These are phyloP conservation scores for Pestalotiopsis sp. DNA, from an alignment of 2,329 filamentous ascomycete genomes.

Conservation along the genomic window DNA sequence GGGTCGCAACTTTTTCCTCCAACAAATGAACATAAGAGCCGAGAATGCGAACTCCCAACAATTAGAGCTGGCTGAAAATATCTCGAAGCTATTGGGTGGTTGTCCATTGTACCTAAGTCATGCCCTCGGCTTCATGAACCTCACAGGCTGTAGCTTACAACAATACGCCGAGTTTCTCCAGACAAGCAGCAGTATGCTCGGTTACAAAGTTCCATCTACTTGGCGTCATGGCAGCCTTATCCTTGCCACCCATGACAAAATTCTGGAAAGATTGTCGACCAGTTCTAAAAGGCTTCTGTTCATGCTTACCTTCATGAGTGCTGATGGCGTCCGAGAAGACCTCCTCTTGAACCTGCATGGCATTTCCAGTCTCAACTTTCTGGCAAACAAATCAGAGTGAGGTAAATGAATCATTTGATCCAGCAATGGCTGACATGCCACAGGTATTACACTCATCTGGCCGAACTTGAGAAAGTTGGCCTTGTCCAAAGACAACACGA, in stretches of 20 bases:
- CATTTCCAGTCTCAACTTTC: neutral
- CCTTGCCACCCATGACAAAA: neutral
- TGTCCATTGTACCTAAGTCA: neutral
- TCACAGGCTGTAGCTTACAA: neutral
- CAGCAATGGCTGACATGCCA: neutral
- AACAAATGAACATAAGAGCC: neutral
- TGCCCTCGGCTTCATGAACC: neutral
- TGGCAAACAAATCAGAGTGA: neutral
- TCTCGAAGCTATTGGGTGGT: neutral
- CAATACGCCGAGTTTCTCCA: neutral
- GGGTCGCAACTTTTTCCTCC: neutral
- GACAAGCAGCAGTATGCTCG: neutral
- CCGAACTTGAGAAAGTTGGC: neutral
- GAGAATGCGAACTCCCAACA: neutral
- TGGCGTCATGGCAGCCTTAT: neutral
- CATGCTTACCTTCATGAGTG: neutral
- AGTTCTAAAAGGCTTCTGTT: neutral
- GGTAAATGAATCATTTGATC: neutral
- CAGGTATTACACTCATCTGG: neutral
- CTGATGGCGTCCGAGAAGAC: neutral
- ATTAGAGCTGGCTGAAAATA: neutral
- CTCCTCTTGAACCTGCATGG: neutral
- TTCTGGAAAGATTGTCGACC: neutral
- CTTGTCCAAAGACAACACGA: neutral
- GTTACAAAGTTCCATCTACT: neutral